These are phyloP conservation scores for Fraxinus xanthoxyloides DNA, from an alignment of 305 asterid species.

Conservation along the genomic window DNA sequence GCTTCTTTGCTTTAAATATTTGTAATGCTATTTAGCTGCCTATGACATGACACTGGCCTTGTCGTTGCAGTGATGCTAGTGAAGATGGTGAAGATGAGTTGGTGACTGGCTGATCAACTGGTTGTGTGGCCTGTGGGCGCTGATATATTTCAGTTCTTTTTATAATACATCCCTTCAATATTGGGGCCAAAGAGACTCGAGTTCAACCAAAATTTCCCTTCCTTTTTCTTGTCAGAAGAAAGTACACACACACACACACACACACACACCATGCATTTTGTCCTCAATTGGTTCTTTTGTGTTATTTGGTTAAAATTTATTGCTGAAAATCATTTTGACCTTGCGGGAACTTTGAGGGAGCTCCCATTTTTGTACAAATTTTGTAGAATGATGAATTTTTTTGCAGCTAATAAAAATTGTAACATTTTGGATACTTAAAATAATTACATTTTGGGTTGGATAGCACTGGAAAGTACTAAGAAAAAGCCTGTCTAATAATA, in stretches of 20 bases:
- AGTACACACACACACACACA: constrained; percentile 13
- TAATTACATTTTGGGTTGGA: neutral
- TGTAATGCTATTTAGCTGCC: neutral
- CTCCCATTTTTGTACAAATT: constrained; percentile 23
- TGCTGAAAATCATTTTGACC: constrained; percentile 25
- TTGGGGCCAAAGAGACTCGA: neutral
- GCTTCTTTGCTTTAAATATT: constrained; percentile 6
- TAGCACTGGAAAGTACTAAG: neutral
- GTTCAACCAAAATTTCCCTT: neutral
- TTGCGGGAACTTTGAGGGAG: constrained; percentile 41
- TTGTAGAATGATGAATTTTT: constrained; percentile 6
- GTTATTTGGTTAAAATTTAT: constrained; percentile 23
- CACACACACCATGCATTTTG: constrained; percentile 7
- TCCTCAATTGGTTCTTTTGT: constrained; percentile 6
- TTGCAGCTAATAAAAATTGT: constrained; percentile 8
- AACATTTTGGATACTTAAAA: neutral
- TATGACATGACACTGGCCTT: neutral
- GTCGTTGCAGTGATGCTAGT: constrained; percentile 71
- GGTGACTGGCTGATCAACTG: constrained; percentile 26
- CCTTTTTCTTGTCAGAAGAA: constrained; percentile 9
- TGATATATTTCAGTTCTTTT: neutral
- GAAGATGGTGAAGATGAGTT: constrained; percentile 62
- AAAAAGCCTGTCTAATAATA: neutral
- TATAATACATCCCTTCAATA: constrained; percentile 5
- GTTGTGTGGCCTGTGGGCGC: neutral